Evolutionary conservation across 805 yeast genomes (phyloP), one percentile per base, ranked within the genome.

Genomic region (Lachancea lanzarotensis): DNA sequence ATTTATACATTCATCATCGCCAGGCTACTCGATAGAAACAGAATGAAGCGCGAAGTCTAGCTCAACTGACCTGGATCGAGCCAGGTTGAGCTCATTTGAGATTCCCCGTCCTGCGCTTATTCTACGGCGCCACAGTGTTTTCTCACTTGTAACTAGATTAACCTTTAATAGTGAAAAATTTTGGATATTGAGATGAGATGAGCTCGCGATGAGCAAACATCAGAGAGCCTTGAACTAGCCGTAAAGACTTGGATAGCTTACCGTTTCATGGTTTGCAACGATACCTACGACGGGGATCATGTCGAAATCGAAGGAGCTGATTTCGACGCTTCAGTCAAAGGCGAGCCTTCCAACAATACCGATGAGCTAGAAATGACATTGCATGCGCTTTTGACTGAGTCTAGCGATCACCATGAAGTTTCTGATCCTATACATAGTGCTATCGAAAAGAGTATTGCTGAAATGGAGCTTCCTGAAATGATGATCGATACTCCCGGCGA

Each of bases 331-430:
- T 18, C 34, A 11, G 29, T 41, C 25, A 41, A 41, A 34, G 27
- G 13, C 12, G 44, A 41, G 18, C 35, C 38, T 8, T 5, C 22
- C 13, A 22, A 9, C 6, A 26, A 29, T 35, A 48, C 48, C 30
- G 38, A 43, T 13, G 53, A 53, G 16, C 41, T 56, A 31, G 60
- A 56, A 17, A 45, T 44, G 15, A 49, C 58, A 15, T 40, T 57
- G 26, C 59, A 56, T 41, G 53, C 52, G 38, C 43, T 59, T 27
- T 48, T 56, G 15, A 52, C 56, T 1, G 46, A 46, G 25, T 48
- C 47, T n/a, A 42, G 42, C 20, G 48, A 47, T 35, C 36, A 22
- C n/a, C 39, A 31, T 2, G 38, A 33, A 4, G 37, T 25, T 6
- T 32, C 36, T 16, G 45, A 44, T 38, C 45, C 40, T 13, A 22